phyloP scores from a whole-genome alignment of 495 filamentous ascomycete species.

The Clavariopsis aquatica region DNA sequence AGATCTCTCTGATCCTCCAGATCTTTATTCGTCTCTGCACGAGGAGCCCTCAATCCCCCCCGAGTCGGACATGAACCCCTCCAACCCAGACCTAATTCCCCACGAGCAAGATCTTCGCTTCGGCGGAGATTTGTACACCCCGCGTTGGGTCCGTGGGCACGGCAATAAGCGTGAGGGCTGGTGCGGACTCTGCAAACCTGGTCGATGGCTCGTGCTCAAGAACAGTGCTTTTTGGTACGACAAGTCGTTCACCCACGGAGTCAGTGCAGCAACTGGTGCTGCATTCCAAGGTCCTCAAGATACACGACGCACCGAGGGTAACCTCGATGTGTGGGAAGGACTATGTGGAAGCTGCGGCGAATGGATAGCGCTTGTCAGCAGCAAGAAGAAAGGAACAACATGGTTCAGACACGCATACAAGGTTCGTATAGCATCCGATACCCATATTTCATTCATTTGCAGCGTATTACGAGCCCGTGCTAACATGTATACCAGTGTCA shows the following conservation, averaged over 20 bases:
- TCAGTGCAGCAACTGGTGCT: slow-evolving; percentile 73
- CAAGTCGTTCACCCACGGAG: slow-evolving; percentile 78
- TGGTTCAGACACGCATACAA: slow-evolving; percentile 86
- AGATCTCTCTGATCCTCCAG: slow-evolving; percentile 67
- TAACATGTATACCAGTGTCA: slow-evolving; percentile 60
- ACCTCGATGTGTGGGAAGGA: slow-evolving; percentile 78
- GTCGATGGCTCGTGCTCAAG: slow-evolving; percentile 78
- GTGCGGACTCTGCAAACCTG: slow-evolving; percentile 82
- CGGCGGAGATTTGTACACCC: slow-evolving; percentile 75
- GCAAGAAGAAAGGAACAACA: slow-evolving; percentile 82
- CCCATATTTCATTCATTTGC: slow-evolving; percentile 3
- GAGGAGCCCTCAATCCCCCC: slow-evolving; percentile 69
- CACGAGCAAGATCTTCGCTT: slow-evolving; percentile 78
- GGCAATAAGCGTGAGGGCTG: slow-evolving; percentile 82
- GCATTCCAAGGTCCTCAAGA: slow-evolving; percentile 72
- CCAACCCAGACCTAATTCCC: slow-evolving; percentile 66
- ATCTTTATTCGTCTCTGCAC: slow-evolving; percentile 68
- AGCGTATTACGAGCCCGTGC: slow-evolving; percentile 39
- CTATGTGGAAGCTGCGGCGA: slow-evolving; percentile 74
- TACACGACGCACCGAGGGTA: slow-evolving; percentile 73
- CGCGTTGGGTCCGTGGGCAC: slow-evolving; percentile 73
- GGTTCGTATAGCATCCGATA: slow-evolving; percentile 49
- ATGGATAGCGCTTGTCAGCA: slow-evolving; percentile 76
- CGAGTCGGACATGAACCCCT: slow-evolving; percentile 72
- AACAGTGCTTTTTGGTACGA: slow-evolving; percentile 88